These are phyloP conservation scores for Coniosporium tulheliwenetii DNA, from an alignment of 2,329 filamentous ascomycete species.

Conservation along the genomic window DNA sequence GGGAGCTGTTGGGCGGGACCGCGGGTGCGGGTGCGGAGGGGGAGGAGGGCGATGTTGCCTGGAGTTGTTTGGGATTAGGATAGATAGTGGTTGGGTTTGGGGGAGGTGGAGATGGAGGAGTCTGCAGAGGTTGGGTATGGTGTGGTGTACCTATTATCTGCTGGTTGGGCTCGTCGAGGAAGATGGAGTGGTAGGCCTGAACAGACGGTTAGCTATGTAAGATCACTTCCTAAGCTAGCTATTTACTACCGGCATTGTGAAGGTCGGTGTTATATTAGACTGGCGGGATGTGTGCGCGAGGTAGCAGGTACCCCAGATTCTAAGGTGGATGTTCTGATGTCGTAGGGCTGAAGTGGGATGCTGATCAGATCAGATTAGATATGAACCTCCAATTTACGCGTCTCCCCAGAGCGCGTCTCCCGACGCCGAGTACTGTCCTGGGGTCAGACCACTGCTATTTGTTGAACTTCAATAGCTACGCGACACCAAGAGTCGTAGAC, in stretches of 20 bases:
- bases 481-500: too few relatives aligned
- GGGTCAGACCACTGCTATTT: too few relatives aligned
- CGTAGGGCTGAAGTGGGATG: slow-evolving; percentile 16
- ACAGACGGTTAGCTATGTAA: slow-evolving; percentile 4
- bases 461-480: too few relatives aligned
- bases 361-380: slow-evolving; percentile 2
- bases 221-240: slow-evolving; percentile 1
- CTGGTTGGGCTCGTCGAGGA: slow-evolving; percentile 63
- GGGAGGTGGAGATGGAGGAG: neutral
- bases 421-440: neutral
- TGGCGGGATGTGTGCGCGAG: neutral
- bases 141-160: slow-evolving; percentile 40
- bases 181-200: slow-evolving; percentile 95
- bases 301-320: slow-evolving; percentile 1
- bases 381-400: slow-evolving; percentile 17
- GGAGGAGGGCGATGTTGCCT: slow-evolving; percentile 90
- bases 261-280: neutral
- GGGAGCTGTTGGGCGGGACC: slow-evolving; percentile 83
- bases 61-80: too few relatives aligned
- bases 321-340: neutral
- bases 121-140: neutral
- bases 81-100: slow-evolving; percentile 2
- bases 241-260: slow-evolving; percentile 2
- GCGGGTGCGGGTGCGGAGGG: slow-evolving; percentile 84
- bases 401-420: slow-evolving; percentile 5